Conservation (phyloP, 2,329 filamentous ascomycete species). For the Cladosporium colombiae region DNA sequence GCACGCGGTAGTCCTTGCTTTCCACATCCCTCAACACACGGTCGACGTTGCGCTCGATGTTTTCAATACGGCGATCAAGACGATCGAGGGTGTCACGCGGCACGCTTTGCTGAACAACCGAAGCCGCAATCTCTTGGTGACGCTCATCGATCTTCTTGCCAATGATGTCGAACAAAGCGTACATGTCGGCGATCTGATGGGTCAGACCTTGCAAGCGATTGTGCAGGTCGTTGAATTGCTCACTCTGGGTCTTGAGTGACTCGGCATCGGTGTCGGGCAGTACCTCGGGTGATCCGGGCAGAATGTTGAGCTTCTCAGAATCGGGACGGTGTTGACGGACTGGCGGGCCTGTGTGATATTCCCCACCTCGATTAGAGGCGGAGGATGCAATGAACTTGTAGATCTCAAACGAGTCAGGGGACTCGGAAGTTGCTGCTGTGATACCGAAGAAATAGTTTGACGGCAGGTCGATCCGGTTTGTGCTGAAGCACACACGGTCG, state of each 20-base stretch:
- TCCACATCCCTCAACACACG: conserved; percentile 57
- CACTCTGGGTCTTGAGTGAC: conserved; percentile 45
- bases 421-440: conserved; percentile 84
- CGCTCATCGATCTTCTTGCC: conserved; percentile 56
- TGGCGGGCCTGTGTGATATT: conserved; percentile 29
- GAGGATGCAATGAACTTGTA: conserved; percentile 76
- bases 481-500: conserved; percentile 79
- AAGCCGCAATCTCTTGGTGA: conserved; percentile 41
- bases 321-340: conserved; percentile 34
- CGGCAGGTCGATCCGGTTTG: conserved; percentile 73
- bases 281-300: conserved; percentile 46
- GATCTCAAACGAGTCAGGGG: conserved; percentile 90
- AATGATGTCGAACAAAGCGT: conserved; percentile 56
- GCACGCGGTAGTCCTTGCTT: conserved; percentile 58
- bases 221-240: conserved; percentile 82
- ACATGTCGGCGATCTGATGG: conserved; percentile 67
- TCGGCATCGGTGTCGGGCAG: conserved; percentile 39
- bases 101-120: conserved; percentile 19
- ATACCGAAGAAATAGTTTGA: conserved; percentile 80
- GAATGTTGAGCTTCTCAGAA: conserved; percentile 14
- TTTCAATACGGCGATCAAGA: conserved; percentile 50
- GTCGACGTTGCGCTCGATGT: conserved; percentile 54
- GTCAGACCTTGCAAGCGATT: conserved; percentile 74
- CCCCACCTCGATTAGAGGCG: not conserved
- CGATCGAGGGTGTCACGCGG: conserved; percentile 19